Evolutionary conservation across 208 protist genomes (phyloP).

Genomic region (Wallacemonas sp.): DNA sequence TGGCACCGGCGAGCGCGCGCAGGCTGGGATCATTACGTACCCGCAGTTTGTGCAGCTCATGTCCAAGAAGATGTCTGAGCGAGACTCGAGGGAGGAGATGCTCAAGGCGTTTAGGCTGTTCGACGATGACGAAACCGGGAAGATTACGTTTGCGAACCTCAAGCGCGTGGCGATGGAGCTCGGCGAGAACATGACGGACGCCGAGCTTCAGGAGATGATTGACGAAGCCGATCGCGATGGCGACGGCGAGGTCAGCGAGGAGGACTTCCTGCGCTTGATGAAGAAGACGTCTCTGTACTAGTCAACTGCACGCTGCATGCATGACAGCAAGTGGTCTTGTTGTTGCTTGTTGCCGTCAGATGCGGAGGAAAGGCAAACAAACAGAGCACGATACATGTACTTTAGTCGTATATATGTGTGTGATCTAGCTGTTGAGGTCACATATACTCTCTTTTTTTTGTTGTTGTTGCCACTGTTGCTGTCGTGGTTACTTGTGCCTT

Average conservation of each 20-base stretch:
- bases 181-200: slow-evolving; percentile 96
- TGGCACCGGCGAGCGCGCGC: slow-evolving; percentile 21
- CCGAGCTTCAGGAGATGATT: slow-evolving; percentile 98
- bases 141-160: slow-evolving; percentile 97
- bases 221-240: slow-evolving; percentile 96
- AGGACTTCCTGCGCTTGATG: slow-evolving; percentile 98
- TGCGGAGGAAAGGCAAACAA: no score
- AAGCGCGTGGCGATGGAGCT: slow-evolving; percentile 95
- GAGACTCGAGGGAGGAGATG: slow-evolving; percentile 94
- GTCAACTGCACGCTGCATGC: no score
- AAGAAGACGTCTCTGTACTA: slow-evolving; percentile 91
- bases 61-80: slow-evolving; percentile 85
- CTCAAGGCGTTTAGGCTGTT: slow-evolving; percentile 96
- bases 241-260: slow-evolving; percentile 95
- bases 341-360: no score
- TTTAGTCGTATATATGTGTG: not conserved
- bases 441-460: not conserved
- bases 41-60: slow-evolving; percentile 90
- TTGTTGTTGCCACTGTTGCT: not conserved
- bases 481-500: not conserved
- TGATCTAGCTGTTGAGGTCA: not conserved
- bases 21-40: slow-evolving; percentile 73
- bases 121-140: slow-evolving; percentile 94
- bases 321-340: no score
- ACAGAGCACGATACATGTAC: not conserved